Evolutionary conservation across 2,329 filamentous ascomycete genomes (phyloP).

Genomic region (Cladosporium sp.): DNA sequence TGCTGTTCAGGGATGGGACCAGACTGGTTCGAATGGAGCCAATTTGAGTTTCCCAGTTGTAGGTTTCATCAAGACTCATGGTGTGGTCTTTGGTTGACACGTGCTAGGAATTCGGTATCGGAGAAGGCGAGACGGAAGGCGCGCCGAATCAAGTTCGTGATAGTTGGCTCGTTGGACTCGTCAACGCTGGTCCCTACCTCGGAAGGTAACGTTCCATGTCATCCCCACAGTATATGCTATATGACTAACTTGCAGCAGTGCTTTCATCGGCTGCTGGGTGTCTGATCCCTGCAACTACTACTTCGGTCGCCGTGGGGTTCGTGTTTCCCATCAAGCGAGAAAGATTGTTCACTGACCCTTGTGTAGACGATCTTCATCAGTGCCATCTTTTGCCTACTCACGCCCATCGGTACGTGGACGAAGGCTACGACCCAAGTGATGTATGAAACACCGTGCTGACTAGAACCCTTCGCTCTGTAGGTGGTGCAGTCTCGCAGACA

Average conservation of each 20-base stretch:
- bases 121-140: constrained; percentile 23
- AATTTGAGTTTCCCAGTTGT: constrained; percentile 51
- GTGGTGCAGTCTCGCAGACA: constrained; percentile 60
- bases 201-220: constrained; percentile 31
- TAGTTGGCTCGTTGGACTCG: constrained; percentile 63
- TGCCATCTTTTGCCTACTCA: constrained; percentile 60
- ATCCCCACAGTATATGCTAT: constrained; percentile 22
- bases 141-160: constrained; percentile 45
- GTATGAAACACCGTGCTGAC: too few relatives aligned
- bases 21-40: constrained; percentile 55
- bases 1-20: constrained; percentile 55
- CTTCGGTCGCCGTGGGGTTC: constrained; percentile 36
- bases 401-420: constrained; percentile 55
- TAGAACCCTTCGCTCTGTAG: too few relatives aligned
- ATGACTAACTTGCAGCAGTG: constrained; percentile 21
- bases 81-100: background rate
- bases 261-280: constrained; percentile 26
- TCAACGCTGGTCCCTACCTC: constrained; percentile 62
- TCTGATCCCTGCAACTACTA: constrained; percentile 51
- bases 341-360: background rate
- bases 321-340: background rate
- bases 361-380: constrained; percentile 39
- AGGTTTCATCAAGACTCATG: background rate
- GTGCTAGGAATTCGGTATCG: constrained; percentile 33
- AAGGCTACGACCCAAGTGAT: too few relatives aligned